Evolutionary conservation across 352 stramenopile species (phyloP).

Genomic region (Stephanocyclus meneghinianus): DNA sequence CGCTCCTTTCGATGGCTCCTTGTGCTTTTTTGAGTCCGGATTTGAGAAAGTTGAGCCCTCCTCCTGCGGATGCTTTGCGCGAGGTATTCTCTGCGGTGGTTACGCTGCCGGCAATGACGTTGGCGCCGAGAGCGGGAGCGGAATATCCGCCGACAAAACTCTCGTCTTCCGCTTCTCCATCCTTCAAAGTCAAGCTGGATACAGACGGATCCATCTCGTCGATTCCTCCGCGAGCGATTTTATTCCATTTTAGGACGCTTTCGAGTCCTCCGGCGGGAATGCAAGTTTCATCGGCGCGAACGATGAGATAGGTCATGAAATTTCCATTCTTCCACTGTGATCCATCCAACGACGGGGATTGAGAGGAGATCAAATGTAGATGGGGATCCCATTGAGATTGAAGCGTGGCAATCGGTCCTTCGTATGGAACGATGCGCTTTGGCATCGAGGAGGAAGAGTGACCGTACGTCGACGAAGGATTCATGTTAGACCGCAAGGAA

Average conservation of each 20-base stretch:
- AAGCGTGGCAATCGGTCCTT: conserved; percentile 18
- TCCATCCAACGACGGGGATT: conserved; percentile 5
- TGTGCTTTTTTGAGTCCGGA: conserved; percentile 47
- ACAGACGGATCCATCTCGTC: background rate
- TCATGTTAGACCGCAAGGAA: background rate
- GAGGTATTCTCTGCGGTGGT: background rate
- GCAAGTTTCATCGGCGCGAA: conserved; percentile 53
- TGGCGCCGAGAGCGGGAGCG: background rate
- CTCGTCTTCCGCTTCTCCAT: conserved; percentile 1
- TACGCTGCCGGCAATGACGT: background rate
- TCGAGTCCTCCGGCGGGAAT: conserved; percentile 61
- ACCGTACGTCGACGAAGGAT: background rate
- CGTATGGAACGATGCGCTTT: conserved; percentile 26
- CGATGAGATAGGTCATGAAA: conserved; percentile 30
- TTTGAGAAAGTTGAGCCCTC: conserved; percentile 43
- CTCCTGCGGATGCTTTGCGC: conserved; percentile 22
- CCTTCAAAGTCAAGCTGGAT: background rate
- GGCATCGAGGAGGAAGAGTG: background rate
- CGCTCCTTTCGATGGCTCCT: conserved; percentile 41
- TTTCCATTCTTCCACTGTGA: conserved; percentile 11
- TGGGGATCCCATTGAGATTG: conserved; percentile 47
- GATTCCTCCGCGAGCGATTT: background rate
- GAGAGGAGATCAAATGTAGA: conserved; percentile 3
- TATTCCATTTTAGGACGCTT: conserved; percentile 53
- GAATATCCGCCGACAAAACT: background rate